Evolutionary conservation across 306 rosid species (phyloP).

Genomic region (Fagus sylvatica): DNA sequence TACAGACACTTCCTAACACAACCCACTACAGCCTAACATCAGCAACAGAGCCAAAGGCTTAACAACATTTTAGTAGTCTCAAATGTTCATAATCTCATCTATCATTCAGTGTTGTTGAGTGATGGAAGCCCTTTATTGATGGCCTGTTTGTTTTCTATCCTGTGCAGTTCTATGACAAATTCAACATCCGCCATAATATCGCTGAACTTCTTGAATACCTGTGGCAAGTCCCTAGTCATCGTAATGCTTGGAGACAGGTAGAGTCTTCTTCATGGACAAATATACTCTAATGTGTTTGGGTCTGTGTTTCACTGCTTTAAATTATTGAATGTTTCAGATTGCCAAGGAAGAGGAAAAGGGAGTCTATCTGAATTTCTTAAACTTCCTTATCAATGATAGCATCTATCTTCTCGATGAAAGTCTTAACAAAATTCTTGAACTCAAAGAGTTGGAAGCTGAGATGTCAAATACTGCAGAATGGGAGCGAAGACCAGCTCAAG

Average conservation of each 20-base stretch:
- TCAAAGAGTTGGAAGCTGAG: conserved; percentile 95
- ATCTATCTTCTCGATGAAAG: conserved; percentile 97
- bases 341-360: conserved; percentile 99
- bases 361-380: conserved; percentile 92
- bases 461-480: conserved; percentile 92
- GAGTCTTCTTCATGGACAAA: not conserved
- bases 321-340: conserved; percentile 59
- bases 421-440: conserved; percentile 96
- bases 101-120: conserved; percentile 24
- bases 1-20: too few relatives aligned
- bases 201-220: conserved; percentile 98
- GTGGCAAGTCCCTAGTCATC: conserved; percentile 99
- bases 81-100: conserved; percentile 7
- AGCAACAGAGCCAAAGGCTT: too few relatives aligned
- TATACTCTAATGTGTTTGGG: conserved; percentile 1
- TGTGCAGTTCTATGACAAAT: conserved; percentile 95
- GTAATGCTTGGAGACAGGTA: conserved; percentile 98
- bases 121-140: conserved; percentile 21
- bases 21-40: too few relatives aligned
- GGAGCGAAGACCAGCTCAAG: conserved; percentile 89
- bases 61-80: not conserved
- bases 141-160: conserved; percentile 27
- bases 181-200: conserved; percentile 95
- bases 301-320: conserved; percentile 20
- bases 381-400: conserved; percentile 95